Conservation (phyloP, 108 stramenopile genomes). For the Hondaea fermentalgiana region DNA sequence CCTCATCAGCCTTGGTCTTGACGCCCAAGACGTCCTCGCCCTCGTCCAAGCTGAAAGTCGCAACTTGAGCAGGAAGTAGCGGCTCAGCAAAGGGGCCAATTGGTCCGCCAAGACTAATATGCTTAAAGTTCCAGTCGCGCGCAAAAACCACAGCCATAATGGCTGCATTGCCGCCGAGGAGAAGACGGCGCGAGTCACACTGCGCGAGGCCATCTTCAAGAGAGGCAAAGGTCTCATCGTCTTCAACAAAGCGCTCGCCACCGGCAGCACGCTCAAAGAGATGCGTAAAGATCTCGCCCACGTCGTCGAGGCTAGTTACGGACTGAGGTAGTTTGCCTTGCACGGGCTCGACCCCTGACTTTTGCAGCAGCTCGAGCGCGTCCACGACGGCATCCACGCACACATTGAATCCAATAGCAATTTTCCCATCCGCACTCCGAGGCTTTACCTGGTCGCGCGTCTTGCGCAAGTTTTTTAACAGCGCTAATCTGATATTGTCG, state of each 20-base stretch:
- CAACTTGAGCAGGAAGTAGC: not conserved
- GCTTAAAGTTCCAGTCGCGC: not conserved
- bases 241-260: not conserved
- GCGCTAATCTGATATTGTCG: not conserved
- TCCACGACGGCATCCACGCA: conserved; percentile 1
- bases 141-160: not conserved
- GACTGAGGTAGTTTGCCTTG: not conserved
- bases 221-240: not conserved
- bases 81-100: not conserved
- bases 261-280: not conserved
- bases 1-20: not conserved
- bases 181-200: not conserved
- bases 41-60: not conserved
- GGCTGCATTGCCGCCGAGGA: not conserved
- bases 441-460: not conserved
- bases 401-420: not conserved
- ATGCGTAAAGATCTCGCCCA: not conserved
- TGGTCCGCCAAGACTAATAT: not conserved
- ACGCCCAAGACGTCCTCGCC: not conserved
- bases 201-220: not conserved
- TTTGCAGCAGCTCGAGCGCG: not conserved
- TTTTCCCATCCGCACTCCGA: not conserved
- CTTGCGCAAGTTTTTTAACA: not conserved
- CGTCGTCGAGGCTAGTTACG: not conserved
- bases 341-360: not conserved